Conservation (phyloP, 352 stramenopile genomes). For the Globisporangium paddicum region DNA sequence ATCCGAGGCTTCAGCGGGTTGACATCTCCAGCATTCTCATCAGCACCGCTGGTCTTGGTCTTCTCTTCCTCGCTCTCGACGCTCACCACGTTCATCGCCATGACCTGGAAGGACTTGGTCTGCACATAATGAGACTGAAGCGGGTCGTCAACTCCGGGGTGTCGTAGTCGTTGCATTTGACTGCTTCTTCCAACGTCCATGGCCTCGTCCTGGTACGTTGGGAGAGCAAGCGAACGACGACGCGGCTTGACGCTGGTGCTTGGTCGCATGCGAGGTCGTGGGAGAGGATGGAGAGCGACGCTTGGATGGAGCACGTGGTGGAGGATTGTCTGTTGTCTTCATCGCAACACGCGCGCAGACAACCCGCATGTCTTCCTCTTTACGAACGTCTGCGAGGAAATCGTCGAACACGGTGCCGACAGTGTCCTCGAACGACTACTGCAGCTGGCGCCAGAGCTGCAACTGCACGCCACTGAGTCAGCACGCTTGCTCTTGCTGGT, state of each 20-base stretch:
- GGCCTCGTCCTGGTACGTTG: conserved; percentile 9
- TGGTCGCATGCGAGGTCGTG: background rate
- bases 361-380: no score
- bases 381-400: no score
- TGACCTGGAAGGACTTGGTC: conserved; percentile 20
- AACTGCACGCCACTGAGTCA: conserved; percentile 22
- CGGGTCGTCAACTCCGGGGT: no score
- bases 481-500: conserved; percentile 3
- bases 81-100: conserved; percentile 12
- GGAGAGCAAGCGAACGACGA: conserved; percentile 11
- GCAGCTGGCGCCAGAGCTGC: conserved; percentile 36
- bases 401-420: conserved; percentile 45
- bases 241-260: conserved; percentile 6
- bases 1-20: background rate
- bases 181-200: conserved; percentile 10
- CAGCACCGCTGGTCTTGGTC: conserved; percentile 7
- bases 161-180: no score
- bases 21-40: background rate
- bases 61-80: conserved; percentile 26
- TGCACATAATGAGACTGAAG: no score
- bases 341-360: conserved; percentile 3
- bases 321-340: background rate
- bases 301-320: conserved; percentile 3
- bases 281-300: conserved; percentile 3
- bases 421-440: conserved; percentile 42